phyloP scores from a whole-genome alignment of 106 monocot genomes.

The Narthecium ossifragum region DNA sequence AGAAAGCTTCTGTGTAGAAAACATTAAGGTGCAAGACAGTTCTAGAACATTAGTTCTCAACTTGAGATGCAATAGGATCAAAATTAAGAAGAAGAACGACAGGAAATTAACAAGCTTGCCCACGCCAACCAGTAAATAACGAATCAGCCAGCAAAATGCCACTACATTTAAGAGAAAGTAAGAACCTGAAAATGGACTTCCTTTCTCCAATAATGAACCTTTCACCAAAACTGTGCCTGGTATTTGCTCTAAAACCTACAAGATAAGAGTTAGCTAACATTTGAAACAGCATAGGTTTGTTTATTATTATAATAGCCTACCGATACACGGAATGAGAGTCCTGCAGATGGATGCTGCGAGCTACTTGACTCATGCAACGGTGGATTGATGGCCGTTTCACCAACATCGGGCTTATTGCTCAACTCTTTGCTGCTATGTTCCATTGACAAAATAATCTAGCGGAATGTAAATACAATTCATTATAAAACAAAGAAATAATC shows the following conservation, averaged over 20 bases:
- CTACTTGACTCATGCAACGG: conserved; percentile 1
- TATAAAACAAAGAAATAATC: no score
- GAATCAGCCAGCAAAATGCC: no score
- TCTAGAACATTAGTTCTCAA: no score
- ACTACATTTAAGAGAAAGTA: no score
- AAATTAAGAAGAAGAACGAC: no score
- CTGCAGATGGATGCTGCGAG: conserved; percentile 4
- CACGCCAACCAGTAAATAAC: no score
- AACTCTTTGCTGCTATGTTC: conserved; percentile 8
- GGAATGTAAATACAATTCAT: no score
- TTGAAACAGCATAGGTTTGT: not conserved
- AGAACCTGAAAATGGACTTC: conserved; percentile 55
- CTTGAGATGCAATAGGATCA: no score
- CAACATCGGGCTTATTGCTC: conserved; percentile 4
- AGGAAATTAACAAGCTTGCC: no score
- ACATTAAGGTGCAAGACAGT: no score
- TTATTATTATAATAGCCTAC: conserved; percentile 22
- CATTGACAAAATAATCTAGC: no score
- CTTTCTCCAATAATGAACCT: conserved; percentile 44
- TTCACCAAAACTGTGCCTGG: conserved; percentile 78
- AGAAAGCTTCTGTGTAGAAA: no score
- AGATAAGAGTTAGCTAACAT: not conserved
- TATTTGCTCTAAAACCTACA: conserved; percentile 90
- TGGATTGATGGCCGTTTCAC: conserved; percentile 1
- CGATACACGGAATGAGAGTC: conserved; percentile 32